Percentiles rank a stretch among this genome's conserved stretches.
These are phyloP conservation scores for Acanthamoeba pearcei DNA, from an alignment of 208 protist species.

Conservation along the genomic window DNA sequence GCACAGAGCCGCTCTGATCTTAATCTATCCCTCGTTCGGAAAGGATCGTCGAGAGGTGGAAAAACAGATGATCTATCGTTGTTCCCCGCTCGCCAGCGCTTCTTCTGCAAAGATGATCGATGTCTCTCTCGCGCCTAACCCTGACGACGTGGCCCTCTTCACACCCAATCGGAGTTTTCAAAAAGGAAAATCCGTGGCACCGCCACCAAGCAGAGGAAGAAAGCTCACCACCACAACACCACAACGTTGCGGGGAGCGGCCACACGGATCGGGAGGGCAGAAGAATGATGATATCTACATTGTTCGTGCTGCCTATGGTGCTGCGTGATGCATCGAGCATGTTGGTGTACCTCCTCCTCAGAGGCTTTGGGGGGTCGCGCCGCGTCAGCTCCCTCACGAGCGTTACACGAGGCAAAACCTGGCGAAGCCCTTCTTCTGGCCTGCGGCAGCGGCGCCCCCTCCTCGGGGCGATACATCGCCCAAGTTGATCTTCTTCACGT, in stretches of 20 bases:
- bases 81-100: too few relatives aligned
- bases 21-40: background rate
- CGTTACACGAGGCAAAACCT: slow-evolving; percentile 24
- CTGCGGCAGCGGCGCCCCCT: background rate
- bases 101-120: background rate
- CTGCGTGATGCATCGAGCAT: too few relatives aligned
- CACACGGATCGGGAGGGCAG: too few relatives aligned
- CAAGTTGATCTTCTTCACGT: slow-evolving; percentile 40
- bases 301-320: background rate
- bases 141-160: background rate
- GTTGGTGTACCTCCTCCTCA: too few relatives aligned
- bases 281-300: background rate
- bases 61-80: too few relatives aligned
- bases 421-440: slow-evolving; percentile 31
- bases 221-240: too few relatives aligned
- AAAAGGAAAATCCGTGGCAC: background rate
- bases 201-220: too few relatives aligned
- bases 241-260: too few relatives aligned
- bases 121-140: background rate
- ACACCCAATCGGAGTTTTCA: background rate
- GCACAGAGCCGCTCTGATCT: too few relatives aligned
- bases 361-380: too few relatives aligned
- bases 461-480: background rate
- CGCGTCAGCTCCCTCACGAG: too few relatives aligned
- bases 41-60: too few relatives aligned